Conservation (phyloP, 495 filamentous ascomycete species). For the Penicillium manginii region DNA sequence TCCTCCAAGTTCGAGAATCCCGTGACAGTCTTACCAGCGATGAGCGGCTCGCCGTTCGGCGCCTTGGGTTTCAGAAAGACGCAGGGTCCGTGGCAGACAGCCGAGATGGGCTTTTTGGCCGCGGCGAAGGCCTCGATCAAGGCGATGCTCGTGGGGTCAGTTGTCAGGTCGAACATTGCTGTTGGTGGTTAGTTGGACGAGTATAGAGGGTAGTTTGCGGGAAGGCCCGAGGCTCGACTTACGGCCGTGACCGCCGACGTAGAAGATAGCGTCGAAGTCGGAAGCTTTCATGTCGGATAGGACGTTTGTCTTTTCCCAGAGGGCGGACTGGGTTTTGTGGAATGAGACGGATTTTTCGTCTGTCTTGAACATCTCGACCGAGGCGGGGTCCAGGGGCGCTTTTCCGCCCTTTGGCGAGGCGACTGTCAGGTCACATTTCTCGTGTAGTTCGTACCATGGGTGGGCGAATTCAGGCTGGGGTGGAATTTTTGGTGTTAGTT, state of each 20-base stretch:
- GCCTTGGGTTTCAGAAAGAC: constrained; percentile 63
- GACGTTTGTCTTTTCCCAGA: constrained; percentile 67
- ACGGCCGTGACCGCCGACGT: constrained; percentile 79
- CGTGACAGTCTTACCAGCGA: constrained; percentile 62
- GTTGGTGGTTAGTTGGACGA: background rate
- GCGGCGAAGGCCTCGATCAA: constrained; percentile 64
- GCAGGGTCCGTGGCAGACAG: constrained; percentile 71
- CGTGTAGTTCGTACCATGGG: constrained; percentile 62
- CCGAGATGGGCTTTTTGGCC: constrained; percentile 63
- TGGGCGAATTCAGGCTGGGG: constrained; percentile 71
- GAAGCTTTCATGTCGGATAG: constrained; percentile 51
- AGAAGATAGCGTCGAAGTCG: constrained; percentile 73
- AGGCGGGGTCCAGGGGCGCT: constrained; percentile 68
- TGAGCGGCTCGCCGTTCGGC: constrained; percentile 50
- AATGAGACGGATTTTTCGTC: constrained; percentile 59
- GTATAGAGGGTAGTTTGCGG: background rate
- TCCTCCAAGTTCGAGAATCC: constrained; percentile 74
- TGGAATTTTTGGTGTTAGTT: background rate
- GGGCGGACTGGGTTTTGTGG: constrained; percentile 45
- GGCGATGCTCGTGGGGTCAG: constrained; percentile 51
- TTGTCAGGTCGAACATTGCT: constrained; percentile 73
- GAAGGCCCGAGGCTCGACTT: constrained; percentile 25
- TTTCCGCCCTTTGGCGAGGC: constrained; percentile 71
- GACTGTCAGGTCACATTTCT: constrained; percentile 58
- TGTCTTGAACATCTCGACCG: constrained; percentile 61